Evolutionary conservation across 2,329 filamentous ascomycete species (phyloP).

Genomic region (Sarocladiaceae sp.): DNA sequence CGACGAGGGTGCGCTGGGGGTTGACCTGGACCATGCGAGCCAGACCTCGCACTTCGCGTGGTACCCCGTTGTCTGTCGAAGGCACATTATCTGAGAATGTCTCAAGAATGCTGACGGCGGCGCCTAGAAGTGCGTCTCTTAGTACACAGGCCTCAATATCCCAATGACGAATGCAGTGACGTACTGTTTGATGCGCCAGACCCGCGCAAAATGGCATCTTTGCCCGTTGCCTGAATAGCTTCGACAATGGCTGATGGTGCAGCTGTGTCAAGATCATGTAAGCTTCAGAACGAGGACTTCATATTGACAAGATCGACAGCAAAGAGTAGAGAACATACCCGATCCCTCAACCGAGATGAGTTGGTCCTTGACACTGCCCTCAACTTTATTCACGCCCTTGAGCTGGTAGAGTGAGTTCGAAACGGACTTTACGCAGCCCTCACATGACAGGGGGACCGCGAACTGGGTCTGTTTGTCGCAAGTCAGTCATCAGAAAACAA

Average conservation of each 20-base stretch:
- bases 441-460: slow-evolving; percentile 88
- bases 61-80: slow-evolving; percentile 28
- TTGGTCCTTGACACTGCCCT: slow-evolving; percentile 76
- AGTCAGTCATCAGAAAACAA: slow-evolving; percentile 4
- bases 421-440: slow-evolving; percentile 81
- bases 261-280: slow-evolving; percentile 35
- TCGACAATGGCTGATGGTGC: slow-evolving; percentile 84
- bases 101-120: slow-evolving; percentile 93
- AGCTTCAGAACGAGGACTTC: too few species aligned
- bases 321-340: slow-evolving; percentile 31
- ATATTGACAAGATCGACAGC: not conserved
- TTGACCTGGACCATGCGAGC: slow-evolving; percentile 91
- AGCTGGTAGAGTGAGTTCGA: slow-evolving; percentile 72
- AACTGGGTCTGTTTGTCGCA: slow-evolving; percentile 68
- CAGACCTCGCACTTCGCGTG: slow-evolving; percentile 69
- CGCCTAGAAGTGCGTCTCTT: too few species aligned
- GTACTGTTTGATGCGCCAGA: slow-evolving; percentile 78
- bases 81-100: slow-evolving; percentile 60
- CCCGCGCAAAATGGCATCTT: slow-evolving; percentile 89
- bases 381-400: slow-evolving; percentile 73
- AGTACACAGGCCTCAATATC: too few species aligned
- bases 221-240: slow-evolving; percentile 81
- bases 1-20: slow-evolving; percentile 71
- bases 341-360: slow-evolving; percentile 81
- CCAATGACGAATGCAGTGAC: too few species aligned